Percentiles rank a stretch among this genome's conserved stretches.
Evolutionary conservation across 1,284 basidiomycete species (phyloP).

Genomic region (Rhodotorula sp.): DNA sequence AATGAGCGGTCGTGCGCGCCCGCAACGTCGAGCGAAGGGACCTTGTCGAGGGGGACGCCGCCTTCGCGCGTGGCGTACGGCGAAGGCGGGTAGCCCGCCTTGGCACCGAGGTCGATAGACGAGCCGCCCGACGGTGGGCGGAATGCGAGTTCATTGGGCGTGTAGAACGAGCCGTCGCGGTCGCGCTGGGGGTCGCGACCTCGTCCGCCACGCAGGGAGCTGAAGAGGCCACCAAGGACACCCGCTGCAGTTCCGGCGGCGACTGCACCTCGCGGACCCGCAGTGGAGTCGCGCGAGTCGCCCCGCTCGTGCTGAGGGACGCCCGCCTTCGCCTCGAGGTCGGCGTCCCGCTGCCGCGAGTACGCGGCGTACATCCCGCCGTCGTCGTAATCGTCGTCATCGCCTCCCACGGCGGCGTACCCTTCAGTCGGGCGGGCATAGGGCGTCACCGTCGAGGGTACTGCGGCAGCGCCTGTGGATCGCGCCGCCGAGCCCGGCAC

Average conservation of each 20-base stretch:
- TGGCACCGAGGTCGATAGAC: conserved; percentile 5
- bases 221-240: neutral
- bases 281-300: neutral
- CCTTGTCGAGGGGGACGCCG: conserved; percentile 11
- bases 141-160: conserved; percentile 34
- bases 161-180: conserved; percentile 20
- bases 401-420: conserved; percentile 27
- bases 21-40: conserved; percentile 33
- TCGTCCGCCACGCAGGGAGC: neutral
- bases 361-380: conserved; percentile 14
- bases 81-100: conserved; percentile 1
- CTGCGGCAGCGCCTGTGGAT: neutral
- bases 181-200: neutral
- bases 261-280: neutral
- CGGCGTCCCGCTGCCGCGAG: conserved; percentile 9
- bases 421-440: conserved; percentile 18
- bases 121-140: conserved; percentile 8
- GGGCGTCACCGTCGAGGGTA: conserved; percentile 10
- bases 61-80: neutral
- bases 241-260: neutral
- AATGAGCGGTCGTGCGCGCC: conserved; percentile 8
- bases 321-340: conserved; percentile 19
- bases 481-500: neutral
- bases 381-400: conserved; percentile 12
- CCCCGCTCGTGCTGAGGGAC: neutral